These are phyloP conservation scores for Lentinula sp. DNA, from an alignment of 768 basidiomycete genomes.

Conservation along the genomic window DNA sequence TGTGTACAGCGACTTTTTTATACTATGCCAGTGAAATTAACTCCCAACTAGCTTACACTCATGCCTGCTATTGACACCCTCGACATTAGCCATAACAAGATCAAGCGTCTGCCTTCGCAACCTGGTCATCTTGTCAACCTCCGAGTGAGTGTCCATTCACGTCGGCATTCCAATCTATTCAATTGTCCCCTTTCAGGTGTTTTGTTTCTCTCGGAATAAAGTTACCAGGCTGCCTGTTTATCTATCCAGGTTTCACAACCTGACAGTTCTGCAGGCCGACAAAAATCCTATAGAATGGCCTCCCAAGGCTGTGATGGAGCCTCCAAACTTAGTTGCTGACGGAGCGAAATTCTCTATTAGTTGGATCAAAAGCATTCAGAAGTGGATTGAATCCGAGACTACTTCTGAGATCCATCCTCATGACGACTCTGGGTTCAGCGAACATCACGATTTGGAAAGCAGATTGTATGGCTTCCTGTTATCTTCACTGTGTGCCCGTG, in stretches of 20 bases:
- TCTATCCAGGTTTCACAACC: conserved; percentile 60
- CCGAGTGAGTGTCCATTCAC: conserved; percentile 40
- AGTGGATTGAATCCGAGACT: conserved; percentile 64
- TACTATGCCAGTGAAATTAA: not conserved
- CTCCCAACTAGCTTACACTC: conserved; percentile 57
- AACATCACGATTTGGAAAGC: conserved; percentile 37
- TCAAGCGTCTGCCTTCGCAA: conserved; percentile 70
- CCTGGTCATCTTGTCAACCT: conserved; percentile 78
- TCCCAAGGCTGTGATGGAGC: conserved; percentile 50
- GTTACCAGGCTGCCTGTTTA: conserved; percentile 76
- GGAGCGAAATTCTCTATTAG: conserved; percentile 52
- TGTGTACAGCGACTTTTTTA: conserved; percentile 34
- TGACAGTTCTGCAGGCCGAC: conserved; percentile 81
- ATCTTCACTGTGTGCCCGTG: conserved; percentile 7
- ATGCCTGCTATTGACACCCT: conserved; percentile 89
- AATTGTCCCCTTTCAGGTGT: conserved; percentile 47
- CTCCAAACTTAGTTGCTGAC: conserved; percentile 27
- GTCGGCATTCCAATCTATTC: not conserved
- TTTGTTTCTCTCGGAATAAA: conserved; percentile 83
- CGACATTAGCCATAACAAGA: conserved; percentile 90
- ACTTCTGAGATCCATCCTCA: conserved; percentile 27
- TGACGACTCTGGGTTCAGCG: conserved; percentile 46
- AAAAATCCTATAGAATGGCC: conserved; percentile 96
- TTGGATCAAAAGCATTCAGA: conserved; percentile 68
- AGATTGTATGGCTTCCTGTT: conserved; percentile 23